A percentile compares a stretch with the other conserved stretches of the same genome.
Conservation (phyloP, 768 basidiomycete genomes). For the Collybiopsis luxurians region DNA sequence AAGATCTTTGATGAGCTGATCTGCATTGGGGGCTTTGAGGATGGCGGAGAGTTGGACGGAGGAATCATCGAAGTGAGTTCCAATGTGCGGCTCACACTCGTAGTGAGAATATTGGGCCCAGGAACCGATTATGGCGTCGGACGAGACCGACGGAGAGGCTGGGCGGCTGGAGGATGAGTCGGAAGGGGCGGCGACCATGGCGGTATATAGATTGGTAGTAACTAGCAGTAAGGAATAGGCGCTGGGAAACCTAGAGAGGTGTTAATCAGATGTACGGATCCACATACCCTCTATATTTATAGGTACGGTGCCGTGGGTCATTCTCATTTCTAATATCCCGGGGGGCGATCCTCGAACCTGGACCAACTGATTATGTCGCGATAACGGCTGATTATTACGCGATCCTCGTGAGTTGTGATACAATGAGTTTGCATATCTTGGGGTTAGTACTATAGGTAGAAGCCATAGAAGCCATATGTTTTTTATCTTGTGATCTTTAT, state of each 20-base stretch:
- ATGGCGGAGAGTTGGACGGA: conserved; percentile 45
- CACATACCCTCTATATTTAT: too few species aligned
- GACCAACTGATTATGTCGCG: neutral
- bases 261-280: too few species aligned
- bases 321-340: too few species aligned
- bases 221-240: too few species aligned
- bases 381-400: neutral
- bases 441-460: neutral
- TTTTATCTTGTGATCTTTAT: conserved; percentile 1
- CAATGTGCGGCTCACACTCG: conserved; percentile 53
- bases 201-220: too few species aligned
- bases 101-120: conserved; percentile 30
- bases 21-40: conserved; percentile 41
- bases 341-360: too few species aligned
- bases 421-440: neutral
- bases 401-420: neutral
- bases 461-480: neutral
- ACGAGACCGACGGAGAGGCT: neutral
- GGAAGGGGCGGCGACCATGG: conserved; percentile 5
- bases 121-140: conserved; percentile 27
- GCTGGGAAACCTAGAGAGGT: too few species aligned
- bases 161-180: conserved; percentile 2
- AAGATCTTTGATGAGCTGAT: conserved; percentile 52
- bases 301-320: too few species aligned
- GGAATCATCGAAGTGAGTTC: conserved; percentile 46